Base-by-base conservation (phyloP, 441 rosid genomes). In the Pelargonium fulgidum region DNA sequence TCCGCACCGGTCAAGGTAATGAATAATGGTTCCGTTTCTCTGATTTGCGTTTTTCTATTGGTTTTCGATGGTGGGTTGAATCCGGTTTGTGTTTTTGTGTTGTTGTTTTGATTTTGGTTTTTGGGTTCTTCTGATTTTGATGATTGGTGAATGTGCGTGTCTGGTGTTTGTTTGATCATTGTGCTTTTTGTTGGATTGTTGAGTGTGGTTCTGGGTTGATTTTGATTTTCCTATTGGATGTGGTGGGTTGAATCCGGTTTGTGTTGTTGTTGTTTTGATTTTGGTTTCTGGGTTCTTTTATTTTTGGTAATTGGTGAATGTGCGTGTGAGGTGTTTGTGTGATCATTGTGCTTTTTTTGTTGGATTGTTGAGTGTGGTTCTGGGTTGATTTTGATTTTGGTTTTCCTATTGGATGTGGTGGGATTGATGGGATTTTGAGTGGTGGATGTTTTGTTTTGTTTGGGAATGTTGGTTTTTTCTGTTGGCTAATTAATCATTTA, bases 161-260 rank as follows among this genome's bases (percentile, higher is more conserved):
- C 17, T 14, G 42, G 26, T 62, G 70, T 22, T 29, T 33, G 42
- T 2, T 13, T 42, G 9, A 17, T 7, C 50, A 11, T 45, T 16
- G 26, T 63, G 69, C 67, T 56, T 63, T 48, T 20, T 6, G 44
- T 68, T 70, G 39, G 58, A 24, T 72, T 70, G 61, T 26, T 73
- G 33, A 17, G 26, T 61, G 54, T 11, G 63, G 64, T 26, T 71
- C 33, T 64, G 24, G 45, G 8, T 52, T 75, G 22, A 71, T 67
- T 68, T 7, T 54, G 63, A 7, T 7, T 17, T 47, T 22, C 24
- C 24, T 22, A 22, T 22, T 22, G 24, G 24, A 22, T 22, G 24
- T 22, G 13, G 36, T 29, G 36, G 36, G 36, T 3, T 29, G 36
- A 29, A 29, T 29, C 36, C 36, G 36, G 36, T 29, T 50, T 50